Conservation (phyloP, 768 basidiomycete species). For the Amanita thiersii region DNA sequence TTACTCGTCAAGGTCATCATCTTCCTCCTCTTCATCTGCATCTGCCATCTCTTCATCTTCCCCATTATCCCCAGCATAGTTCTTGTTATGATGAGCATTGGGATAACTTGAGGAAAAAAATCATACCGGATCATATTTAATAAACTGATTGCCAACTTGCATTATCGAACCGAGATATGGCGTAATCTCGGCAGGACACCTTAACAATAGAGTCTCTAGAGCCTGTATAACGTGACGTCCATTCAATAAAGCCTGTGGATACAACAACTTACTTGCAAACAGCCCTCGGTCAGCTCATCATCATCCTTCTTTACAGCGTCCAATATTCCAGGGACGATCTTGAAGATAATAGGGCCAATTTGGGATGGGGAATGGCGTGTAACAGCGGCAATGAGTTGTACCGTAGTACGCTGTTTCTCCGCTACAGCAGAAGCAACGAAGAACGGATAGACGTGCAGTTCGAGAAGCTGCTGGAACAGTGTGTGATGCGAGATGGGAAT, state of each 20-base stretch:
- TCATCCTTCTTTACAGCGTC: constrained; percentile 67
- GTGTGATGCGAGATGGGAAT: constrained; percentile 62
- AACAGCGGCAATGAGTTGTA: constrained; percentile 73
- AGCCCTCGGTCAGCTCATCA: constrained; percentile 76
- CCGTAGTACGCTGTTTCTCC: constrained; percentile 70
- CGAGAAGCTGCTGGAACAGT: constrained; percentile 55
- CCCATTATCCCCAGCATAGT: constrained; percentile 41
- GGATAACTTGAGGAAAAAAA: neutral
- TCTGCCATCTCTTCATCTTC: constrained; percentile 54
- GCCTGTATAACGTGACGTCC: too few species aligned
- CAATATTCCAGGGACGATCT: constrained; percentile 65
- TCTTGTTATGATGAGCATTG: constrained; percentile 21
- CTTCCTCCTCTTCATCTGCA: constrained; percentile 73
- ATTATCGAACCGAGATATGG: constrained; percentile 63
- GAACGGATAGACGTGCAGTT: constrained; percentile 51
- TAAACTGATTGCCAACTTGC: constrained; percentile 62
- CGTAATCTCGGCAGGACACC: constrained; percentile 77
- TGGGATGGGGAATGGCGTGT: constrained; percentile 66
- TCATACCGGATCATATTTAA: constrained; percentile 91
- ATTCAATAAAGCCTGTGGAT: neutral
- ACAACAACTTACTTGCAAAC: constrained; percentile 52
- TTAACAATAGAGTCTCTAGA: constrained; percentile 75
- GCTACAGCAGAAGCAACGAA: constrained; percentile 42
- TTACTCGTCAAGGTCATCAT: constrained; percentile 75
- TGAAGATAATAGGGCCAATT: constrained; percentile 49